Conservation (phyloP, 495 filamentous ascomycete genomes). For the Geopyxis carbonaria region DNA sequence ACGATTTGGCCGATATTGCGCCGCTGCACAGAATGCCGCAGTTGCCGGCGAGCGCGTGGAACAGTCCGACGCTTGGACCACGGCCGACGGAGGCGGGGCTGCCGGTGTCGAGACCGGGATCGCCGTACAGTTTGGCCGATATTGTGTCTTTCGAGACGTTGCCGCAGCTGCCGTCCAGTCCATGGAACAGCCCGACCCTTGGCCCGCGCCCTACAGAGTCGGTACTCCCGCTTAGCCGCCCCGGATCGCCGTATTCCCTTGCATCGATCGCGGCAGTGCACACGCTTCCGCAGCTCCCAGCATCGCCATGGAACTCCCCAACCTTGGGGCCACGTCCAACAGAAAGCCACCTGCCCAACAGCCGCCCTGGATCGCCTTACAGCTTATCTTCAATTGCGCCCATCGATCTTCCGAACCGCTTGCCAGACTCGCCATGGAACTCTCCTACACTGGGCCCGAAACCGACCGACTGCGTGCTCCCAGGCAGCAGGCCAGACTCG, state of each 20-base stretch:
- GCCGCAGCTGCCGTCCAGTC: background rate
- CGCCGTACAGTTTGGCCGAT: constrained; percentile 2
- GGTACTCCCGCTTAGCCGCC: constrained; percentile 3
- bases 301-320: background rate
- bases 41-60: constrained; percentile 1
- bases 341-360: constrained; percentile 5
- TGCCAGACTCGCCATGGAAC: constrained; percentile 1
- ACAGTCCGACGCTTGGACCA: constrained; percentile 1
- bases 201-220: background rate
- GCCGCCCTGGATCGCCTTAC: constrained; percentile 11
- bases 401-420: background rate
- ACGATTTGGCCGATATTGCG: background rate
- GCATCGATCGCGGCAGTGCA: background rate
- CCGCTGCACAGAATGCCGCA: background rate
- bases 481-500: background rate
- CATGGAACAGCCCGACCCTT: constrained; percentile 3
- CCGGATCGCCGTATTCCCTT: constrained; percentile 8
- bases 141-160: background rate
- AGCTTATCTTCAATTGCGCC: background rate
- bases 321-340: constrained; percentile 3
- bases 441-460: background rate
- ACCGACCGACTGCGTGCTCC: background rate
- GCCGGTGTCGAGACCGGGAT: background rate
- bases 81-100: background rate
- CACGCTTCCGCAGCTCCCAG: constrained; percentile 10